phyloP scores from a whole-genome alignment of 768 basidiomycete species.

The Brasilioporus rufonigricans region DNA sequence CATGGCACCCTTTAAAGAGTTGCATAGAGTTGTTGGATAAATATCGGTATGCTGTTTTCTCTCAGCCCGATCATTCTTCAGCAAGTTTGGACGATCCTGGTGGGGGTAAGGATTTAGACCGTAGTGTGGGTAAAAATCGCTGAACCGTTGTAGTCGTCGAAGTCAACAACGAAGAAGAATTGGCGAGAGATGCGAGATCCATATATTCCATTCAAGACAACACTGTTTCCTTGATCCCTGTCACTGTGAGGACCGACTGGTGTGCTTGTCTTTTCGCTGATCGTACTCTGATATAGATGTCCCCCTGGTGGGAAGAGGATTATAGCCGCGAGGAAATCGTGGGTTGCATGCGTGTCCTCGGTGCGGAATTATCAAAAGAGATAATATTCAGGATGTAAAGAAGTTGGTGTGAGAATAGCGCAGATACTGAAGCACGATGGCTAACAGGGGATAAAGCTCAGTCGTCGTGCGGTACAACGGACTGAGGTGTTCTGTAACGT shows the following conservation, averaged over 20 bases:
- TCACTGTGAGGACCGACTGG: conserved; percentile 19
- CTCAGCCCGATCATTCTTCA: conserved; percentile 56
- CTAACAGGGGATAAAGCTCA: no score
- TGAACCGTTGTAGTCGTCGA: conserved; percentile 18
- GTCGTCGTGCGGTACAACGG: no score
- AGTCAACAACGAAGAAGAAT: conserved; percentile 15
- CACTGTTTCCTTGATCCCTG: conserved; percentile 23
- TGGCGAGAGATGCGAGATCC: conserved; percentile 21
- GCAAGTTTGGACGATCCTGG: conserved; percentile 29
- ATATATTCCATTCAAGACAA: conserved; percentile 24
- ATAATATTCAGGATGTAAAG: conserved; percentile 36
- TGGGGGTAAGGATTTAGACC: conserved; percentile 20
- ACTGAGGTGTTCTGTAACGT: no score
- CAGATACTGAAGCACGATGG: no score
- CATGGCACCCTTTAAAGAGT: conserved; percentile 66
- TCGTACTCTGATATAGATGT: conserved; percentile 14
- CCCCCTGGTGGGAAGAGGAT: conserved; percentile 28
- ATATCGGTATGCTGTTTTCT: conserved; percentile 69
- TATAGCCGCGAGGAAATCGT: conserved; percentile 35
- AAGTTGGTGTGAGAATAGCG: no score
- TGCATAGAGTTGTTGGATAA: conserved; percentile 63
- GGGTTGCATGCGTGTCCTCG: conserved; percentile 45
- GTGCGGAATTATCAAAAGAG: conserved; percentile 40
- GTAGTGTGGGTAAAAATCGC: background rate
- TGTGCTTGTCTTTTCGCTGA: conserved; percentile 3